These are phyloP conservation scores for Sporormia fimetaria DNA, from an alignment of 495 filamentous ascomycete species.

Conservation along the genomic window DNA sequence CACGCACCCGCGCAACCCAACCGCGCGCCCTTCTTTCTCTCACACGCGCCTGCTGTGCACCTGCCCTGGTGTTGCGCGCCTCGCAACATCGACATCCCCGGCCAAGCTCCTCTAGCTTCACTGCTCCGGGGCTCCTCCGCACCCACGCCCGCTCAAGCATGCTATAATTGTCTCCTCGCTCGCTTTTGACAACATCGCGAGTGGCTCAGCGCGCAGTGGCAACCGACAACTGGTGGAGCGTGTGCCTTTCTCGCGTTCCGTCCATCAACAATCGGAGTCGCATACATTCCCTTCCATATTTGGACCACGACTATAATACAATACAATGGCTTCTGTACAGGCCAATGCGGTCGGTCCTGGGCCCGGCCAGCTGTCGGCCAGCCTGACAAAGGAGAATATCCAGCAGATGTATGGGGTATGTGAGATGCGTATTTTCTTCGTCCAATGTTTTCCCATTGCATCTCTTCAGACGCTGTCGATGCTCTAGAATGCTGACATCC, in stretches of 20 bases:
- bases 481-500: slow-evolving; percentile 4
- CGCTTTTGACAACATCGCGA: slow-evolving; percentile 10
- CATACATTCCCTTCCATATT: not conserved
- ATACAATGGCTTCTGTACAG: slow-evolving; percentile 66
- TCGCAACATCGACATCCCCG: slow-evolving; percentile 24
- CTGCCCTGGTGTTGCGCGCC: slow-evolving; percentile 9
- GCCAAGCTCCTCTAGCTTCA: slow-evolving; percentile 19
- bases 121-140: slow-evolving; percentile 12
- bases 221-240: not conserved
- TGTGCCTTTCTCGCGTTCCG: not conserved
- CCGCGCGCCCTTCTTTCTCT: slow-evolving; percentile 12
- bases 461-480: not conserved
- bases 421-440: not conserved
- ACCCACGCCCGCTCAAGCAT: slow-evolving; percentile 17
- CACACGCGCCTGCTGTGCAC: slow-evolving; percentile 15
- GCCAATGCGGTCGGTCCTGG: slow-evolving; percentile 16
- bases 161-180: slow-evolving; percentile 13
- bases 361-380: slow-evolving; percentile 17
- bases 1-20: too few species aligned
- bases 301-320: not conserved
- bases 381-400: slow-evolving; percentile 25
- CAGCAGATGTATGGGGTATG: slow-evolving; percentile 20
- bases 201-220: slow-evolving; percentile 11
- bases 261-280: not conserved
- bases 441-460: not conserved